Conservation (phyloP, 345 rosid genomes). For the Eucalyptus urophylla region DNA sequence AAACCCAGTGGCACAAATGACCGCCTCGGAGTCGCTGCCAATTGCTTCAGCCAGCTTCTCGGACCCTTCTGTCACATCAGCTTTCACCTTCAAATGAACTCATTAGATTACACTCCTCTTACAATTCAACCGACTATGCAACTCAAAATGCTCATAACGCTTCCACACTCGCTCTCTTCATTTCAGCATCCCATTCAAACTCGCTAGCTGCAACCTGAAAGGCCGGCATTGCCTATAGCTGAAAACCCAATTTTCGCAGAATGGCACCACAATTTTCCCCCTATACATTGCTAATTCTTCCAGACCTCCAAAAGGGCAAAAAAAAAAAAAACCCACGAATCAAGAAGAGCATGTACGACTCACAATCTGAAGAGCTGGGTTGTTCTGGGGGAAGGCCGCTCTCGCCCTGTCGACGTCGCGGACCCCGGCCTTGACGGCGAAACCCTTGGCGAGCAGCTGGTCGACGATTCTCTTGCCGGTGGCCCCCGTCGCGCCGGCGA, state of each 20-base stretch:
- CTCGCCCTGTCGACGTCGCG: constrained; percentile 69
- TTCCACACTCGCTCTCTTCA: neutral
- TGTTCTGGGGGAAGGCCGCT: constrained; percentile 29
- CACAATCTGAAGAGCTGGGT: constrained; percentile 69
- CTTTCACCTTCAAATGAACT: constrained; percentile 48
- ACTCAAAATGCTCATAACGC: neutral
- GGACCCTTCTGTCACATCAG: constrained; percentile 81
- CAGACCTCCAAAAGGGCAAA: neutral
- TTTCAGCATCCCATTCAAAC: neutral
- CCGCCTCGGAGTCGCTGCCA: constrained; percentile 78
- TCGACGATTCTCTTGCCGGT: constrained; percentile 79
- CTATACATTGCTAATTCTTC: neutral
- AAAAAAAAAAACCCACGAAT: neutral
- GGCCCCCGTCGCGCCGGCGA: constrained; percentile 87
- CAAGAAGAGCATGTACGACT: neutral
- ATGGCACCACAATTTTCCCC: neutral
- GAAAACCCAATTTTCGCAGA: neutral
- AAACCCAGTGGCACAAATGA: constrained; percentile 83
- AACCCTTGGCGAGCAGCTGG: constrained; percentile 76
- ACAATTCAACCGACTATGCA: neutral
- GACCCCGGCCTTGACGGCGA: constrained; percentile 78
- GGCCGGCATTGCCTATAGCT: neutral
- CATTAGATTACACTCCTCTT: neutral
- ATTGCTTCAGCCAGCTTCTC: constrained; percentile 71
- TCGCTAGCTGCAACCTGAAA: neutral